Percentiles rank a stretch among this genome's conserved stretches.
Conservation (phyloP, 2,329 filamentous ascomycete species). For the Xylariales sp. region DNA sequence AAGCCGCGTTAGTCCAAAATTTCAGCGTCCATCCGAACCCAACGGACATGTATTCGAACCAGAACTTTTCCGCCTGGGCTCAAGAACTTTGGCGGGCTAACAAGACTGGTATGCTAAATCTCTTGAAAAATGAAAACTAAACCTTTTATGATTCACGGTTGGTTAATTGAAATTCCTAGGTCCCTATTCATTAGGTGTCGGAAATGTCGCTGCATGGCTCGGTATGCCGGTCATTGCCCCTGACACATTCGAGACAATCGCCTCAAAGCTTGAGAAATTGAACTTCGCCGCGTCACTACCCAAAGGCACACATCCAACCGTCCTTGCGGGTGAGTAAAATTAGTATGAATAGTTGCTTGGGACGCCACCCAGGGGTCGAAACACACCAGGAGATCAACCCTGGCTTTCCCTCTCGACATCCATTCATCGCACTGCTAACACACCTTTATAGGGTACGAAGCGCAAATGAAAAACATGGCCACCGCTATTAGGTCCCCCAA, state of each 20-base stretch:
- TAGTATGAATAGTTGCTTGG: not conserved
- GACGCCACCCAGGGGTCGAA: too few relatives aligned
- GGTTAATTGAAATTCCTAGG: conserved; percentile 14
- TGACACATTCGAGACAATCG: conserved; percentile 49
- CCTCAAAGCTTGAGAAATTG: conserved; percentile 49
- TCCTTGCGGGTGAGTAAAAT: conserved; percentile 46
- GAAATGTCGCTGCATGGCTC: conserved; percentile 53
- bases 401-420: not conserved
- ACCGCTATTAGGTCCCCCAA: conserved; percentile 50
- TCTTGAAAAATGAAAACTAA: conserved; percentile 6
- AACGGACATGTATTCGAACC: conserved; percentile 44
- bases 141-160: not conserved
- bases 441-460: conserved; percentile 48
- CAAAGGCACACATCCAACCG: conserved; percentile 48
- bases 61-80: conserved; percentile 46
- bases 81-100: conserved; percentile 47
- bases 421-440: not conserved
- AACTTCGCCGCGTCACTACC: conserved; percentile 51
- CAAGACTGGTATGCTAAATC: conserved; percentile 41
- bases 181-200: conserved; percentile 45
- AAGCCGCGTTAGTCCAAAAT: conserved; percentile 38
- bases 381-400: too few relatives aligned
- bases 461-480: conserved; percentile 54
- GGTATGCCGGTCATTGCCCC: conserved; percentile 52
- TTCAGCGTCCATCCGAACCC: conserved; percentile 48